Evolutionary conservation across 2,329 filamentous ascomycete species (phyloP).

Genomic region (Colletotrichum noveboracense): DNA sequence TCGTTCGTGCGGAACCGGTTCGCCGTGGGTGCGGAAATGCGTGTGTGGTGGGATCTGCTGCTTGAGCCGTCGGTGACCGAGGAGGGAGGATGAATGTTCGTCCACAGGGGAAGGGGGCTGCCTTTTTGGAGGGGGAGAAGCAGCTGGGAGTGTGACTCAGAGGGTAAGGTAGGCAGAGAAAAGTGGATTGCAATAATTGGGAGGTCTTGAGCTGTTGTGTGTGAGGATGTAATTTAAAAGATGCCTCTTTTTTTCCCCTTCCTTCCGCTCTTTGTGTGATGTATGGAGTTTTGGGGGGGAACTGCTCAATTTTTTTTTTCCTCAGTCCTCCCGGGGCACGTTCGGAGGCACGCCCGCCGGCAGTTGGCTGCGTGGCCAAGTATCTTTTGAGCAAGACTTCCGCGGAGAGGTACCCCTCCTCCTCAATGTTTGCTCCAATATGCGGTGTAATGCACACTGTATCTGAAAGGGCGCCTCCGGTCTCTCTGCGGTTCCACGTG

Average conservation of each 20-base stretch:
- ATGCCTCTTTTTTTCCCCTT: neutral
- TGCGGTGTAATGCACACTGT: neutral
- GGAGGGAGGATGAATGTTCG: slow-evolving; percentile 21
- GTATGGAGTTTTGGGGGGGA: neutral
- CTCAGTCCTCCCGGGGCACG: neutral
- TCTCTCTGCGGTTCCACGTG: neutral
- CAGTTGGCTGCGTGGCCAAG: neutral
- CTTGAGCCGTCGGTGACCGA: slow-evolving; percentile 23
- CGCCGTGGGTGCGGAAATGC: slow-evolving; percentile 11
- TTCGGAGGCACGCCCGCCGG: slow-evolving; percentile 14
- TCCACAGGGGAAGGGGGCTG: slow-evolving; percentile 20
- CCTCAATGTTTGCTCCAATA: neutral
- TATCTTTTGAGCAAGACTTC: neutral
- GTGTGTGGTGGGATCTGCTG: slow-evolving; percentile 16
- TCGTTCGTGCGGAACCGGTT: neutral
- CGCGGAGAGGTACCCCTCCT: neutral
- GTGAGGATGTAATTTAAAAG: neutral
- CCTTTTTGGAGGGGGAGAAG: neutral
- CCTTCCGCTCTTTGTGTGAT: neutral
- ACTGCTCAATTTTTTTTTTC: neutral
- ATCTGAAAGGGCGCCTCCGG: neutral
- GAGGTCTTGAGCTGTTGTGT: neutral
- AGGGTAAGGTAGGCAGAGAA: neutral
- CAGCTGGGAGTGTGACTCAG: slow-evolving; percentile 9
- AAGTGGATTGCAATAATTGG: neutral